phyloP scores from a whole-genome alignment of 352 stramenopile species.

The Pythium aquatile region DNA sequence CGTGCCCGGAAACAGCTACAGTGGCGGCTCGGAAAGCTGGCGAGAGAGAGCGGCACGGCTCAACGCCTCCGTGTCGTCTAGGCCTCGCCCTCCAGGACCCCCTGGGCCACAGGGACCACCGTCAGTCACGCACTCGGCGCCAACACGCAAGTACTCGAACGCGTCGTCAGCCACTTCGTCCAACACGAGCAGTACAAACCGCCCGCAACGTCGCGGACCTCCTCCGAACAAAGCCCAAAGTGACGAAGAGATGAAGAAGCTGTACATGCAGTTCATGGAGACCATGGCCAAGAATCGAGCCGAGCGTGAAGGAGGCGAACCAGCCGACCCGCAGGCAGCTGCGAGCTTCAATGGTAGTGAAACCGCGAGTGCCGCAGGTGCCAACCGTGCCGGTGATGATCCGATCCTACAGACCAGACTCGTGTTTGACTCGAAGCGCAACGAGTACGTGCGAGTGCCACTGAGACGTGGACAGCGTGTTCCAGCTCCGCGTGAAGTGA shows the following conservation, averaged over 20 bases:
- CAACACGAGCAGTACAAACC: conserved; percentile 15
- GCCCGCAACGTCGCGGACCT: not conserved
- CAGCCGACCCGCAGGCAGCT: not conserved
- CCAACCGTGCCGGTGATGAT: conserved; percentile 1
- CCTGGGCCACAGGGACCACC: conserved; percentile 1
- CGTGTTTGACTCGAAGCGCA: conserved; percentile 19
- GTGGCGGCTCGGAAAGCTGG: conserved; percentile 19
- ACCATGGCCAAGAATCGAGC: conserved; percentile 23
- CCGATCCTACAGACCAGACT: conserved; percentile 19
- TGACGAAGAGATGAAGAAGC: conserved; percentile 21
- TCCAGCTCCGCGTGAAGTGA: conserved; percentile 8
- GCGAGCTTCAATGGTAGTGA: not conserved
- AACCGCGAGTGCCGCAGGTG: not conserved
- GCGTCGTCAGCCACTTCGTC: conserved; percentile 20
- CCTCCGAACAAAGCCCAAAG: conserved; percentile 8
- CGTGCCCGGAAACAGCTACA: conserved; percentile 27
- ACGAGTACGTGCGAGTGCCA: conserved; percentile 22
- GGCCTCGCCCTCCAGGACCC: conserved; percentile 6
- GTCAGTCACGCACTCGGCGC: conserved; percentile 12
- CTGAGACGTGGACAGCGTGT: not conserved
- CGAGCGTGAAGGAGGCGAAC: not conserved
- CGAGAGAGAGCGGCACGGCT: conserved; percentile 12
- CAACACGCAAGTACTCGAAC: conserved; percentile 19
- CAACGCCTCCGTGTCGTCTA: conserved; percentile 20
- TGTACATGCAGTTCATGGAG: conserved; percentile 28